phyloP scores from a whole-genome alignment of 257 asterid genomes.

The Vinca minor region DNA sequence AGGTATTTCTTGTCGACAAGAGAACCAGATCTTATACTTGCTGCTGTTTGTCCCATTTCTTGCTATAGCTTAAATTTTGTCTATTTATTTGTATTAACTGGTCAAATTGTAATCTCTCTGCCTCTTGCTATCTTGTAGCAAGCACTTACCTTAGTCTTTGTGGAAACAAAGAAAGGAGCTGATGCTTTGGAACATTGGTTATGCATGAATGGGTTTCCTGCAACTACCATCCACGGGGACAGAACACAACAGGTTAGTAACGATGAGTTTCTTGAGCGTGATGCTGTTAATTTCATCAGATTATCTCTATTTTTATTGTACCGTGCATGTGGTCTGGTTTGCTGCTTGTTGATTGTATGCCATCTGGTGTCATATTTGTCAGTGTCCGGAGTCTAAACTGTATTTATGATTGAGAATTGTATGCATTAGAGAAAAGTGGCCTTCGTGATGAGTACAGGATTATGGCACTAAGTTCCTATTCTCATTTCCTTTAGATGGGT shows the following conservation, averaged over 20 bases:
- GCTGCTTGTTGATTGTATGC: neutral
- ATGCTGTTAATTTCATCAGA: neutral
- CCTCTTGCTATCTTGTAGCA: slow-evolving; percentile 41
- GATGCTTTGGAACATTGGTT: slow-evolving; percentile 79
- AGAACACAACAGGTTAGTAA: slow-evolving; percentile 67
- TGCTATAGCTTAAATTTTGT: neutral
- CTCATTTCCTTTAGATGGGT: neutral
- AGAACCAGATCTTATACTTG: neutral
- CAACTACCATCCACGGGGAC: slow-evolving; percentile 88
- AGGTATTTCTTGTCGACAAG: neutral
- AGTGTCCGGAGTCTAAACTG: neutral
- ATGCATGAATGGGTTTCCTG: slow-evolving; percentile 57
- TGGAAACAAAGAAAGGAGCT: slow-evolving; percentile 89
- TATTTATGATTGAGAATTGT: neutral
- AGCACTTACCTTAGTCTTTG: slow-evolving; percentile 67
- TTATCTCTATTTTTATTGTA: neutral
- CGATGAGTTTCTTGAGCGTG: neutral
- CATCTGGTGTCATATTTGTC: slow-evolving; percentile 2
- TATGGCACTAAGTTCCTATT: no score
- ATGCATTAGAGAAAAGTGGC: neutral
- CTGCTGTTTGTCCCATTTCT: neutral
- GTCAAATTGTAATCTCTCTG: slow-evolving; percentile 10
- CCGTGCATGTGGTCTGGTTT: neutral
- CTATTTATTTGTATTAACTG: slow-evolving; percentile 3
- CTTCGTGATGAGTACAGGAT: neutral